Percentiles rank a stretch among this genome's conserved stretches.
Conservation (phyloP, 495 filamentous ascomycete species). For the Xylaria bambusicola region DNA sequence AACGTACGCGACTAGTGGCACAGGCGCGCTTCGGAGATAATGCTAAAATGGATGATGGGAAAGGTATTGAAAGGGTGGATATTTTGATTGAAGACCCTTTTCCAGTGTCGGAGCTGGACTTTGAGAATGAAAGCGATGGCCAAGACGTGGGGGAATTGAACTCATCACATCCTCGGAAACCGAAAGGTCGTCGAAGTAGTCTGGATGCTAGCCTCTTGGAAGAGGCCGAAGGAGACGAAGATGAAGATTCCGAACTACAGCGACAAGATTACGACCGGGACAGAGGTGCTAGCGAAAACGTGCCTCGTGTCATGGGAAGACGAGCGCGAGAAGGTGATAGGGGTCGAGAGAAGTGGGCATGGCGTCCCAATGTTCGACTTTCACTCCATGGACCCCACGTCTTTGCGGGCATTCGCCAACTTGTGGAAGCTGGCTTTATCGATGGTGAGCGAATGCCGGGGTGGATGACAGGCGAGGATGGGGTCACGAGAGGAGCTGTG, state of each 20-base stretch:
- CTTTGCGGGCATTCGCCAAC: slow-evolving; percentile 74
- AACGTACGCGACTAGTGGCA: slow-evolving; percentile 49
- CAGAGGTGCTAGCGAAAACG: not conserved
- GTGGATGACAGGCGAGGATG: slow-evolving; percentile 90
- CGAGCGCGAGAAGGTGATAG: slow-evolving; percentile 17
- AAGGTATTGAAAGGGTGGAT: slow-evolving; percentile 62
- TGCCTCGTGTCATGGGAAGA: not conserved
- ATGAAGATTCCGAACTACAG: slow-evolving; percentile 22
- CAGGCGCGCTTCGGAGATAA: slow-evolving; percentile 58
- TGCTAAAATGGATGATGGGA: slow-evolving; percentile 52
- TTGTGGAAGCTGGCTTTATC: slow-evolving; percentile 72
- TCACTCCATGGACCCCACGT: slow-evolving; percentile 75
- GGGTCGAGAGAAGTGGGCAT: slow-evolving; percentile 38
- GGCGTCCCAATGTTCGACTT: slow-evolving; percentile 61
- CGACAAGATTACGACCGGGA: not conserved
- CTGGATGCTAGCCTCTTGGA: slow-evolving; percentile 19
- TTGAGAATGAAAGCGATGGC: slow-evolving; percentile 1
- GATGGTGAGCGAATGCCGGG: slow-evolving; percentile 79
- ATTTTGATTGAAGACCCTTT: slow-evolving; percentile 60
- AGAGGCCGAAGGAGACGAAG: slow-evolving; percentile 33
- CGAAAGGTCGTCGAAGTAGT: slow-evolving; percentile 30
- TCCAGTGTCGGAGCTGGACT: slow-evolving; percentile 49
- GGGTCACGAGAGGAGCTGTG: slow-evolving; percentile 70
- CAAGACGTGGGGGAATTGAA: slow-evolving; percentile 24
- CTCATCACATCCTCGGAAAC: slow-evolving; percentile 39